Base-by-base conservation (phyloP, 2,329 filamentous ascomycete species). In the Scedosporium minutisporum region DNA sequence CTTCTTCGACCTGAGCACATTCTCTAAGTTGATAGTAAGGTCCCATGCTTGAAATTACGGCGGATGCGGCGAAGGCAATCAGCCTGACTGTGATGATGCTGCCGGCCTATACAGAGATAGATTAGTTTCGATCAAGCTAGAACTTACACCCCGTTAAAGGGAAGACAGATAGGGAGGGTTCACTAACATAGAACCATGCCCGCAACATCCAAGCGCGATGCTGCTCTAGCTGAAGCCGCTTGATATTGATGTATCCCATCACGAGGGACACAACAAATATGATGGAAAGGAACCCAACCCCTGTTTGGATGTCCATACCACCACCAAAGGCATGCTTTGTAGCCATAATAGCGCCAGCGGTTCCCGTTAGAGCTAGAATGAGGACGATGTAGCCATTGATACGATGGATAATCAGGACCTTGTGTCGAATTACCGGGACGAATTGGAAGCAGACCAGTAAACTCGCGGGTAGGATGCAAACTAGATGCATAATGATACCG, bases 191-290 rank as follows among this genome's bases (percentile, higher is more conserved):
- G 60, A 79, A 73, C 78, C 78, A 80, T 3, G 79, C 75, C 12
- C 83, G 70, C n/a, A 87, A 68, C 83, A 86, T 87, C 83, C 83
- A 87, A 2, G 81, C 80, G 0, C 84, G 76, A 64, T 87, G 84
- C 68, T 86, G 78, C 38, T 85, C 82, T 58, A 88, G 82, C 67
- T 86, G 83, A 5, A 86, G 69, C 2, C 75, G 72, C 70, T 82
- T 85, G 70, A 87, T 78, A 65, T 85, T 85, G 67, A 79, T 72
- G 42, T 77, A 78, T 0, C 83, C 79, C 44, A 85, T 67, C 0
- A 68, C 62, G 5, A 82, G 68, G 3, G 77, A 73, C 1, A 68
- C 66, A 0, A 78, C 67, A 2, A 80, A 81, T 10, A 76, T 67
- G 44, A 83, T 73, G 0, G 71, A 75, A 2, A 83, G 66, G 0